Percentiles rank a stretch among this genome's conserved stretches.
Conservation (phyloP, 495 filamentous ascomycete species). For the Thermothielavioides terrestris region DNA sequence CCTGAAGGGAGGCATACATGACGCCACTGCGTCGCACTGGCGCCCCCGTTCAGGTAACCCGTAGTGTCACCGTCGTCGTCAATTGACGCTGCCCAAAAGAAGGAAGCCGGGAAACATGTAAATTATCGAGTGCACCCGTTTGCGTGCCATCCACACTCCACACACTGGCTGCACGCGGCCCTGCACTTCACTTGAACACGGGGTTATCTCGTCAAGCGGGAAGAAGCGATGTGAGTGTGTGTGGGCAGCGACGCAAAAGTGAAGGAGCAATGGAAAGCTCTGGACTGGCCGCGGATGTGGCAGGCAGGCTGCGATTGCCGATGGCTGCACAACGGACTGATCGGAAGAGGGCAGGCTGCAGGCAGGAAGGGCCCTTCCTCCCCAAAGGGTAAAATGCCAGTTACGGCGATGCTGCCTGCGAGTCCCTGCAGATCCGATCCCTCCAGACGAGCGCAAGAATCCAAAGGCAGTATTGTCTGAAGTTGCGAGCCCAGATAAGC, state of each 20-base stretch:
- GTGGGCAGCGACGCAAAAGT: too few relatives aligned
- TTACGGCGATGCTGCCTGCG: background rate
- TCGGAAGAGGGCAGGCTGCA: background rate
- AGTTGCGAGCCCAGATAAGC: background rate
- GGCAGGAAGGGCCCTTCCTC: constrained; percentile 3
- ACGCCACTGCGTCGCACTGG: background rate
- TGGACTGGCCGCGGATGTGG: too few relatives aligned
- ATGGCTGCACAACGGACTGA: too few relatives aligned
- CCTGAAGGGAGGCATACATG: background rate
- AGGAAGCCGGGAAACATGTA: background rate
- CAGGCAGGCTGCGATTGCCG: too few relatives aligned
- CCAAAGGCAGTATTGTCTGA: background rate
- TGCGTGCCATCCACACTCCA: too few relatives aligned
- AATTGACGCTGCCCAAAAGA: background rate
- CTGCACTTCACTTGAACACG: too few relatives aligned
- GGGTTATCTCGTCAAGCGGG: too few relatives aligned
- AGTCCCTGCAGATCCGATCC: constrained; percentile 6
- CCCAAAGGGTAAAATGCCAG: background rate
- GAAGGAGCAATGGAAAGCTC: too few relatives aligned
- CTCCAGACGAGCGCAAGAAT: background rate
- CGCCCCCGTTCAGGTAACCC: constrained; percentile 1
- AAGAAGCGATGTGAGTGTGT: too few relatives aligned
- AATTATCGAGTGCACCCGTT: too few relatives aligned
- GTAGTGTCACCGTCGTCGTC: background rate
- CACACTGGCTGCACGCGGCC: too few relatives aligned